These are phyloP conservation scores for Crucihimalaya himalaica DNA, from an alignment of 345 rosid species.

Conservation along the genomic window DNA sequence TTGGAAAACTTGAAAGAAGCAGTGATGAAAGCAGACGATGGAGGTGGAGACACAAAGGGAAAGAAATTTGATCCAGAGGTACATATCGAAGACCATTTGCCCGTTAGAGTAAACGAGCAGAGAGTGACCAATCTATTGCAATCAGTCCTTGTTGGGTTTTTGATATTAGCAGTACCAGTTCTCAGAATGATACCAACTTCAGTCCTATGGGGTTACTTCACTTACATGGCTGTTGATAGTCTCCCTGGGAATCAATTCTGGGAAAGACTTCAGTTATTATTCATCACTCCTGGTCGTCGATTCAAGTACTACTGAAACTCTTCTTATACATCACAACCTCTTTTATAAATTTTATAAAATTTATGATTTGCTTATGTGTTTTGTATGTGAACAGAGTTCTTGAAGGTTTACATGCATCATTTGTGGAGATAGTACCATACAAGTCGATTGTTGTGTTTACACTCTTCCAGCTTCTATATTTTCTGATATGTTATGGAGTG, in stretches of 20 bases:
- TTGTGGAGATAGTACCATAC: conserved; percentile 71
- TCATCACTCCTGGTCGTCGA: conserved; percentile 68
- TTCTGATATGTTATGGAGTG: conserved; percentile 65
- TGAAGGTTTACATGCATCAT: conserved; percentile 77
- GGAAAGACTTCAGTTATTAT: conserved; percentile 75
- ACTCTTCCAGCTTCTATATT: conserved; percentile 64
- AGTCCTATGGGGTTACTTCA: conserved; percentile 88
- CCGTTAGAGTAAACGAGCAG: conserved; percentile 83
- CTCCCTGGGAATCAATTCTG: conserved; percentile 89
- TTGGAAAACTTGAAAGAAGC: conserved; percentile 70
- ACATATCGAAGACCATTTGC: conserved; percentile 66
- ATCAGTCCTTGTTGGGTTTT: conserved; percentile 65
- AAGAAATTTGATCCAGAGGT: conserved; percentile 66
- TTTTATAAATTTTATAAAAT: too few species aligned
- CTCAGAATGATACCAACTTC: conserved; percentile 74
- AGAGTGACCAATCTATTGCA: conserved; percentile 78
- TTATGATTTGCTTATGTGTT: neutral
- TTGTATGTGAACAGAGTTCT: conserved; percentile 51
- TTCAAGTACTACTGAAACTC: conserved; percentile 58
- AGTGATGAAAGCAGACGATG: conserved; percentile 63
- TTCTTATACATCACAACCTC: neutral
- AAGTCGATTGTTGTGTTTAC: conserved; percentile 60
- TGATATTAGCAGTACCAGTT: conserved; percentile 58
- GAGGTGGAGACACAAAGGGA: conserved; percentile 43
- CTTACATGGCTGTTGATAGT: conserved; percentile 92